Evolutionary conservation across 495 filamentous ascomycete species (phyloP), one percentile per base, ranked within the genome.

Genomic region (Neurospora sp.): DNA sequence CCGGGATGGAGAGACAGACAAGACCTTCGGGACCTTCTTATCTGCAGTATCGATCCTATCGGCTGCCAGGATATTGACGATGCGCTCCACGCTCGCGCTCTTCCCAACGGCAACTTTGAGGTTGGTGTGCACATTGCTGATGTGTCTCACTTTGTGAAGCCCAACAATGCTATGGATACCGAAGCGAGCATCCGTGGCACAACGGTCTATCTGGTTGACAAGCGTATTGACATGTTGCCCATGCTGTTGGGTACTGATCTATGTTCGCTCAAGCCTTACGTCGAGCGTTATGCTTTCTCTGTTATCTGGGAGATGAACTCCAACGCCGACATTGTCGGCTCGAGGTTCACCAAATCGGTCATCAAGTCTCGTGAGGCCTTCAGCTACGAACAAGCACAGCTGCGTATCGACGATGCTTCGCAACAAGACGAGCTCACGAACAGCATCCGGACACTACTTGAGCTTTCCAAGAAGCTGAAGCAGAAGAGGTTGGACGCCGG

Each of bases 71-170:
- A 99, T 84, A 99, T 99, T 73, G 96, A 99, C 76, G 96, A 99
- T 83, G 96, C 96, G 12, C 89, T 99, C 17, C 96, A 99, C 78
- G 94, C 96, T 16, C 86, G 90, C 41, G 85, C 84, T 41, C 83
- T 99, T 45, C 92, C 93, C 3, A 98, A 98, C 76, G 96, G 96
- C 35, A 98, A 99, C 79, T 93, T 90, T 74, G 93, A 98, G 83
- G 93, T 98, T 14, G 96, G 96, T 71, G 96, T 99, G n/a, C 96
- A 99, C 79, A 99, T 99, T 79, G 96, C 96, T 59, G 96, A 99
- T 78, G 96, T 99, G 22, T 97, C 96, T 17, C 93, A 99, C 79
- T 98, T 98, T 75, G 96, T 99, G 79, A 96, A 94, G 82, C 94
- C 96, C 38, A 93, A 93, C 79, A 98, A 96, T 79, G 89, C 96